phyloP scores from a whole-genome alignment of 164 flowering plant genomes.

The Sedum album region DNA sequence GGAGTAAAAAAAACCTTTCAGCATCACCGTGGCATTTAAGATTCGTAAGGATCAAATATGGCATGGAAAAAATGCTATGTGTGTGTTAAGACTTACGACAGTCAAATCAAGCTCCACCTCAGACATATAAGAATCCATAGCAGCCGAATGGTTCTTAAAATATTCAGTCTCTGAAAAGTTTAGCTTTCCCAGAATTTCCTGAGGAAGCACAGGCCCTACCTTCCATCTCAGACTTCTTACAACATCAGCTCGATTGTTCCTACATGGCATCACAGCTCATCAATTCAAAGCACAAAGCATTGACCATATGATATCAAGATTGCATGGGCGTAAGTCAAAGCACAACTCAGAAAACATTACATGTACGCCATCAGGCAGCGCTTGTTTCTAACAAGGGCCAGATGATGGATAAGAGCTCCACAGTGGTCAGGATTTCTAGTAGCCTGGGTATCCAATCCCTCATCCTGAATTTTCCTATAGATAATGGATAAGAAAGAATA shows the following conservation, averaged over 20 bases:
- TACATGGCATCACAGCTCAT: slow-evolving; percentile 16
- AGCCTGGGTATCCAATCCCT: slow-evolving; percentile 64
- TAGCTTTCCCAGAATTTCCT: slow-evolving; percentile 70
- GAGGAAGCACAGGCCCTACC: slow-evolving; percentile 60
- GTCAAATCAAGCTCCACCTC: slow-evolving; percentile 75
- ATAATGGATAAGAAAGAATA: not conserved
- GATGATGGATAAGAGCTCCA: slow-evolving; percentile 86
- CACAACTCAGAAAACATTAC: slow-evolving; percentile 22
- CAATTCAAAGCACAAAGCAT: slow-evolving; percentile 6
- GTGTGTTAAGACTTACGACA: slow-evolving; percentile 45
- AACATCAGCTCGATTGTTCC: slow-evolving; percentile 77
- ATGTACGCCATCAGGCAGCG: slow-evolving; percentile 75
- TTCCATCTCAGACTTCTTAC: slow-evolving; percentile 76
- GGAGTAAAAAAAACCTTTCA: too few relatives aligned
- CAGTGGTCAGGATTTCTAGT: slow-evolving; percentile 78
- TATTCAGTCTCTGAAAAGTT: slow-evolving; percentile 67
- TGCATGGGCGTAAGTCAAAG: too few relatives aligned
- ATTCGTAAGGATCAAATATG: not conserved
- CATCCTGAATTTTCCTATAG: slow-evolving; percentile 77
- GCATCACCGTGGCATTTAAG: too few relatives aligned
- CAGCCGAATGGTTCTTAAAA: slow-evolving; percentile 68
- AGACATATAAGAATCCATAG: slow-evolving; percentile 66
- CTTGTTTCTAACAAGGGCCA: slow-evolving; percentile 68
- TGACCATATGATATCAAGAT: too few relatives aligned
- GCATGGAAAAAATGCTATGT: slow-evolving; percentile 8